Base-by-base conservation (phyloP, 73 alveolate species). In the Paramecium caudatum region DNA sequence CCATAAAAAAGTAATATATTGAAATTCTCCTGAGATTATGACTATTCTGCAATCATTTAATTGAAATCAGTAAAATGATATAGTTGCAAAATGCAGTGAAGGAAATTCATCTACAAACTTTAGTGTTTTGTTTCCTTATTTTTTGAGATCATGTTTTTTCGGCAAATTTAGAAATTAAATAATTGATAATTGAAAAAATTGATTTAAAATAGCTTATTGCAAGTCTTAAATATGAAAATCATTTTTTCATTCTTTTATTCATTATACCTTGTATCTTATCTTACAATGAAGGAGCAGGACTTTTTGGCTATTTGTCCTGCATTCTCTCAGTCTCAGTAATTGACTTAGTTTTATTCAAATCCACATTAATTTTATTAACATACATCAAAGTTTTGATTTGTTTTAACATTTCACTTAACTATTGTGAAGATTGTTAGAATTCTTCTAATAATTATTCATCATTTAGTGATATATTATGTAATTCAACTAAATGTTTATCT, bases 401-500 rank as follows among this genome's bases (percentile, higher is more conserved):
- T 65, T 65, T 65, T 10, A 65, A 13, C 37, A 65, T 65, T 5
- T 65, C 83, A 65, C 34, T 65, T 65, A 65, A 65, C 8, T 65
- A 36, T n/a, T 33, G 4, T 2, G 83, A 65, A 12, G 47, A 16
- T 36, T 33, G 17, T 65, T 65, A 30, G 34, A 65, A 65, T 10
- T 46, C 27, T 13, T 65, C 49, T 13, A 65, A 6, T 10, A 65
- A 32, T 32, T 65, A 30, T 4, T 65, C 83, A 65, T 65, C 83
- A 33, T 65, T 30, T 13, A 32, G 16, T 34, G 83, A 65, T 30
- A 65, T 65, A 33, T 65, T 33, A 65, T 65, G 83, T 36, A 65
- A 65, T 65, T 65, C 83, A 30, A 65, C 83, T 65, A 65, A 65
- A 32, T 65, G 83, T 65, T 65, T 65, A 65, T 65, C 83, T 9